Conservation (phyloP, 257 asterid species). For the Ophiorrhiza pumila region DNA sequence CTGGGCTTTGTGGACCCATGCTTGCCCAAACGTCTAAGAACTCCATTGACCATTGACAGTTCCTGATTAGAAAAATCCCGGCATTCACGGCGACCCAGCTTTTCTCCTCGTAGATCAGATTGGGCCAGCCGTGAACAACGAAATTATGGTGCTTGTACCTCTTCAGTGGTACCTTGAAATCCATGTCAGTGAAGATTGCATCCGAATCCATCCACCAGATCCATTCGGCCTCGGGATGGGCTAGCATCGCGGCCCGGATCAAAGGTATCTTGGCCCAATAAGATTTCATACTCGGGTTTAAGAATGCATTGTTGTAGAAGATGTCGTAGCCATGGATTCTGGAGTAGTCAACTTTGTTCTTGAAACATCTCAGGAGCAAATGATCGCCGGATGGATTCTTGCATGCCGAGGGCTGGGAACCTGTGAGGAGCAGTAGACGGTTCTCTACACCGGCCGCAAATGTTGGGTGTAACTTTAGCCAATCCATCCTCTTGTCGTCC, state of each 20-base stretch:
- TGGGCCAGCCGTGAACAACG: slow-evolving; percentile 74
- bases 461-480: slow-evolving; percentile 51
- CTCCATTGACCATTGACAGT: slow-evolving; percentile 85
- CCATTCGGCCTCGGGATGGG: slow-evolving; percentile 82
- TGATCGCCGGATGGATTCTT: slow-evolving; percentile 58
- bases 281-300: slow-evolving; percentile 53
- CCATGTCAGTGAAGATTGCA: slow-evolving; percentile 82
- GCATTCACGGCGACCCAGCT: slow-evolving; percentile 82
- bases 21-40: slow-evolving; percentile 66
- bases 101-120: slow-evolving; percentile 47
- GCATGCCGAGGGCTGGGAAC: slow-evolving; percentile 72
- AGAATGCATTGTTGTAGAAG: slow-evolving; percentile 50
- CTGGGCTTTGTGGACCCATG: slow-evolving; percentile 76
- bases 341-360: slow-evolving; percentile 75
- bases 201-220: slow-evolving; percentile 77
- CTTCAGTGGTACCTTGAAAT: slow-evolving; percentile 60
- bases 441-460: slow-evolving; percentile 19
- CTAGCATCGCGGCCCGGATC: slow-evolving; percentile 69
- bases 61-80: slow-evolving; percentile 62
- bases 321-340: slow-evolving; percentile 59
- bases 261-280: slow-evolving; percentile 71
- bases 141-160: slow-evolving; percentile 55
- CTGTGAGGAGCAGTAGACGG: slow-evolving; percentile 59
- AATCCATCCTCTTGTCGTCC: slow-evolving; percentile 58
- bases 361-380: slow-evolving; percentile 53